Evolutionary conservation across 441 rosid species (phyloP), one percentile per base, ranked within the genome.

Genomic region (Cnidoscolus chayamansa): DNA sequence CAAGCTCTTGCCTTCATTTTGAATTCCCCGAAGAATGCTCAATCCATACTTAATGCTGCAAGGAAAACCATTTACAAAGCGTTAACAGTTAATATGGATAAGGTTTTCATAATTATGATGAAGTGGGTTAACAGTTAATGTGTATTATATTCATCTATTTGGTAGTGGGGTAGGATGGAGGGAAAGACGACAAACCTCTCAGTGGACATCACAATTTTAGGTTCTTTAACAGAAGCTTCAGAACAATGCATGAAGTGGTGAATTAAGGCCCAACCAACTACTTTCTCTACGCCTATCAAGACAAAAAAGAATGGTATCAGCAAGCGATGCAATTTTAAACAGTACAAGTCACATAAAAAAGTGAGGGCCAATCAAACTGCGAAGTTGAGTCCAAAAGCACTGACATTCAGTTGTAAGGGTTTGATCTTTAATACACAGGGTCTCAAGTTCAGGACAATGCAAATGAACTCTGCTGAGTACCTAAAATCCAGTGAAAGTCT

Each of bases 211-310:
- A 83, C 74, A 51, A 93, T 92, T 79, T 88, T 89, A 74, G 82
- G 80, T 80, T 91, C 97, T 84, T 83, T 82, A 17, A 79, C 68
- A n/a, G 75, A 73, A 73, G 85, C 83, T 81, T 90, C 91, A 30
- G 88, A 74, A 70, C 84, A 80, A 76, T 87, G 85, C 98, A 90
- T 91, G 59, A 88, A 88, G 73, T 90, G 96, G 80, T 90, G 87
- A 77, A 97, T 84, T 49, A 89, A 68, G 54, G 97, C 94, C 98
- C 97, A 96, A 65, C 99, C 99, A 20, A 90, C 93, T 71, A 89
- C 83, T 86, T 90, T 96, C 82, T 96, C 99, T 73, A 86, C 99
- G 73, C 92, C 99, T 96, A 71, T 51, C 40, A 63, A 58, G 59
- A 63, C 10, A 65, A 12, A 78, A 56, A 61, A 51, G 54, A 51